A percentile compares a stretch with the other conserved stretches of the same genome.
phyloP scores from a whole-genome alignment of 768 basidiomycete genomes.

The Lactarius trivialis region DNA sequence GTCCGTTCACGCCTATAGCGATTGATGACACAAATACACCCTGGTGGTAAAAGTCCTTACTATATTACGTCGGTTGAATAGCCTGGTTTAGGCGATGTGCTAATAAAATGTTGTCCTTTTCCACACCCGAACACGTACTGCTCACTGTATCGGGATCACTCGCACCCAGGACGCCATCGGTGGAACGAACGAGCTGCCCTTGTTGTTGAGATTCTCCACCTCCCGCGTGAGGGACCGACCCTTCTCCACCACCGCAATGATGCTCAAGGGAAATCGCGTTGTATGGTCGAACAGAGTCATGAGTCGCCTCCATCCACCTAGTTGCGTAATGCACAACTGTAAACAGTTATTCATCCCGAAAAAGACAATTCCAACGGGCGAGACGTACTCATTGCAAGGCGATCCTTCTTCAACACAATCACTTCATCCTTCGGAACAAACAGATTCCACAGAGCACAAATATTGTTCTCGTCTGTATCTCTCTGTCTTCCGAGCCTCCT shows the following conservation, averaged over 20 bases:
- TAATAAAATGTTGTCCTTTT: neutral
- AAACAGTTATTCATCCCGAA: neutral
- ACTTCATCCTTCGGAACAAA: neutral
- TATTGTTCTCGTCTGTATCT: neutral
- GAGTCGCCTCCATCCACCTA: neutral
- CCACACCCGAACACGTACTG: neutral
- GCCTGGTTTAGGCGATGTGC: neutral
- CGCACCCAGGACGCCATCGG: neutral
- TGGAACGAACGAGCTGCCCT: neutral
- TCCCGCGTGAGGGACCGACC: neutral
- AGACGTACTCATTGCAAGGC: constrained; percentile 6
- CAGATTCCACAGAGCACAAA: neutral
- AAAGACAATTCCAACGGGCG: neutral
- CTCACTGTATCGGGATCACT: neutral
- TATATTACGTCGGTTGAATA: neutral
- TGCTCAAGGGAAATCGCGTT: neutral
- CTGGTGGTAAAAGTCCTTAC: neutral
- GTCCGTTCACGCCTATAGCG: neutral
- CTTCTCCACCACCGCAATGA: neutral
- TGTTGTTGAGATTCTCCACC: neutral
- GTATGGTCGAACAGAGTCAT: neutral
- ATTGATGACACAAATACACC: neutral
- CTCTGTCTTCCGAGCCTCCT: constrained; percentile 4
- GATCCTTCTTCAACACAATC: constrained; percentile 12
- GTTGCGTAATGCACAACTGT: constrained; percentile 2